phyloP scores from a whole-genome alignment of 2,329 filamentous ascomycete genomes.

The Talaromyces atroroseus region DNA sequence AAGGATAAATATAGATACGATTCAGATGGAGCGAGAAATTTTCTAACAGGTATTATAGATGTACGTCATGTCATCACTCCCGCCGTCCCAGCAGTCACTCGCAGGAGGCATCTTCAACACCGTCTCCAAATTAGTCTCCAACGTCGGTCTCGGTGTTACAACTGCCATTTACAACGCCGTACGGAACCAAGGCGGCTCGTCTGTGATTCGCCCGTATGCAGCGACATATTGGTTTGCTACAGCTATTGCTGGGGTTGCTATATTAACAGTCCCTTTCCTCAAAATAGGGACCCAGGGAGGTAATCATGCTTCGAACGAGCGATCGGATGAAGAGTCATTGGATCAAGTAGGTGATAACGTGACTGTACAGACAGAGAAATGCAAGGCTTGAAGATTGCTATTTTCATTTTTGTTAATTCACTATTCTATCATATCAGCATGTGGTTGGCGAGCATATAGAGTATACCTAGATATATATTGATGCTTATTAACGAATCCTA shows the following conservation, averaged over 20 bases:
- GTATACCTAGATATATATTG: too few relatives aligned
- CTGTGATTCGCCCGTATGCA: conserved; percentile 24
- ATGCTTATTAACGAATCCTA: too few relatives aligned
- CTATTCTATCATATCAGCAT: too few relatives aligned
- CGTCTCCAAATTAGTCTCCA: conserved; percentile 55
- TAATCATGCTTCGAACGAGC: background rate
- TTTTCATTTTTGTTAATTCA: too few relatives aligned
- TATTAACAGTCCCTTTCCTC: conserved; percentile 26
- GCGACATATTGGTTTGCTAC: conserved; percentile 27
- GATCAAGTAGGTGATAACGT: background rate
- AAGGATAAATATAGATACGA: conserved; percentile 20
- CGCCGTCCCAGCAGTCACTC: conserved; percentile 57
- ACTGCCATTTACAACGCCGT: conserved; percentile 44
- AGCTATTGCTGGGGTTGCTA: conserved; percentile 21
- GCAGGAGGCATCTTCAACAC: conserved; percentile 66
- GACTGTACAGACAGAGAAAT: background rate
- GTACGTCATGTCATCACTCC: conserved; percentile 64
- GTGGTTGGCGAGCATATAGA: too few relatives aligned
- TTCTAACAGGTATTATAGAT: conserved; percentile 40
- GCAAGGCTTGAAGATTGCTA: background rate
- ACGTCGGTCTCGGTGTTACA: conserved; percentile 56
- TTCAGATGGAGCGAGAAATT: background rate
- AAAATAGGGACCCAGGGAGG: conserved; percentile 25
- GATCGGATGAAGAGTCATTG: conserved; percentile 3
- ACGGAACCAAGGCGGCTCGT: conserved; percentile 16